Evolutionary conservation across 805 yeast species (phyloP).

Genomic region (Kregervanrija fluxuum): DNA sequence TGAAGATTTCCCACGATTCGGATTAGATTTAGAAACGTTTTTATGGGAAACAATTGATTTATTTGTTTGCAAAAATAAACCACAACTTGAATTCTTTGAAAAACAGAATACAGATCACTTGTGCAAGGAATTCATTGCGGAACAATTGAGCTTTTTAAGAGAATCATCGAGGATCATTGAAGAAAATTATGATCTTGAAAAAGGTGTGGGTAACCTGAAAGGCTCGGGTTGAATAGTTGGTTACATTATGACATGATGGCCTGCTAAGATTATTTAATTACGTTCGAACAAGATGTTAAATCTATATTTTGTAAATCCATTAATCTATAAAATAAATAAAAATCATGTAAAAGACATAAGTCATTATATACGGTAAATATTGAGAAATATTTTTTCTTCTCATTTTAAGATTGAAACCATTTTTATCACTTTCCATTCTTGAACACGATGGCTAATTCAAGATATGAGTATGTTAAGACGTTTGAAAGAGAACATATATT

Average conservation of each 20-base stretch:
- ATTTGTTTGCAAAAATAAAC: conserved; percentile 19
- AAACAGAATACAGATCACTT: conserved; percentile 8
- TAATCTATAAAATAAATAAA: no score
- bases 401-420: no score
- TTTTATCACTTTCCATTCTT: no score
- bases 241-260: no score
- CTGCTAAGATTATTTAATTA: no score
- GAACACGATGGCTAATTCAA: conserved; percentile 65
- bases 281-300: no score
- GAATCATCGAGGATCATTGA: neutral
- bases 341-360: no score
- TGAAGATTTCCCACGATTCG: conserved; percentile 10
- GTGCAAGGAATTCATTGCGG: conserved; percentile 20
- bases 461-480: conserved; percentile 77
- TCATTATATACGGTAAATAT: no score
- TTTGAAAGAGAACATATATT: conserved; percentile 72
- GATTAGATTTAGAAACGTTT: conserved; percentile 15
- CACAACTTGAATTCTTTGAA: conserved; percentile 14
- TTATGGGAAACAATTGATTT: conserved; percentile 22
- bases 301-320: no score
- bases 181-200: neutral
- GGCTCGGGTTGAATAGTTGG: no score
- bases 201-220: no score
- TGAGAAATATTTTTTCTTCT: no score
- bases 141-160: conserved; percentile 18